Evolutionary conservation across 75 land plant species (phyloP).

Genomic region (Larix kaempferi): DNA sequence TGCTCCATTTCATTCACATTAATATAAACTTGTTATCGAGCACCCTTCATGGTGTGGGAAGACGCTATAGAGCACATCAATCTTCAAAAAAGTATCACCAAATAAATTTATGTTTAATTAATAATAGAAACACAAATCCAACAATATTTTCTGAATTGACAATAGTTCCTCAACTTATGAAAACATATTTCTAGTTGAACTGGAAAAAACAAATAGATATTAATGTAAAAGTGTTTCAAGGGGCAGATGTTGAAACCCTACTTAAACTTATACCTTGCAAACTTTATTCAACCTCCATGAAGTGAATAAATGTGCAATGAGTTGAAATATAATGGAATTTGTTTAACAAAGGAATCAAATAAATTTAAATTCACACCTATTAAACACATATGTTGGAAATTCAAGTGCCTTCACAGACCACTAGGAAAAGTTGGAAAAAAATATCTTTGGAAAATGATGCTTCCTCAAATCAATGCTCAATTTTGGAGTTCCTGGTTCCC

Average conservation of each 20-base stretch:
- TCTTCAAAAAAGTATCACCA: neutral
- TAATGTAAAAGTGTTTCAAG: neutral
- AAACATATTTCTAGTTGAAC: neutral
- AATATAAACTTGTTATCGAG: constrained; percentile 1
- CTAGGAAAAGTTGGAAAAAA: constrained; percentile 67
- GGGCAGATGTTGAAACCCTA: neutral
- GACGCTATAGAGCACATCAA: neutral
- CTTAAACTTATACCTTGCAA: too few species aligned
- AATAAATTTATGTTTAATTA: neutral
- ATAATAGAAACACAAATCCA: neutral
- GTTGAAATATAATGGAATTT: neutral
- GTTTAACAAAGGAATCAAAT: neutral
- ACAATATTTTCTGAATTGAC: neutral
- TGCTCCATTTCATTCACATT: constrained; percentile 11
- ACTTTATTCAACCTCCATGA: neutral
- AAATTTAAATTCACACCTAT: constrained; percentile 48
- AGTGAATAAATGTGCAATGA: neutral
- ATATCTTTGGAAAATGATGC: constrained; percentile 55
- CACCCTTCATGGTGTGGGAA: constrained; percentile 25
- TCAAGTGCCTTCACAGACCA: constrained; percentile 76
- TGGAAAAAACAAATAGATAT: neutral
- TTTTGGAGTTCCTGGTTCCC: constrained; percentile 68
- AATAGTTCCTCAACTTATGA: neutral
- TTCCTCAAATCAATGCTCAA: constrained; percentile 71
- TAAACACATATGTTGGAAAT: constrained; percentile 82